A percentile compares a stretch with the other conserved stretches of the same genome.
Conservation (phyloP, 331 rosid genomes). For the Erythrophleum ivorense region DNA sequence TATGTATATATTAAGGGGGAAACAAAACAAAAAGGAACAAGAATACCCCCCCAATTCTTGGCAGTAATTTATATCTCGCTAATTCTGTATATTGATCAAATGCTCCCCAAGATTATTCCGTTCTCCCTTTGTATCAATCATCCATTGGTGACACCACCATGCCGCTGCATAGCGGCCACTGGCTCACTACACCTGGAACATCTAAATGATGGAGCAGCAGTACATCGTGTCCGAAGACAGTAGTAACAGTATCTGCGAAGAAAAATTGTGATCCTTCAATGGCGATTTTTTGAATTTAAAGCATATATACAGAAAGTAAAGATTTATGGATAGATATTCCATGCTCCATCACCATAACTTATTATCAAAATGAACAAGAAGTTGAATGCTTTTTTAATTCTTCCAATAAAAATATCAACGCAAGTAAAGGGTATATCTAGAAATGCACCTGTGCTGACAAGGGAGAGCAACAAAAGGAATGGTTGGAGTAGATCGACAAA, state of each 20-base stretch:
- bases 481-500: conserved; percentile 86
- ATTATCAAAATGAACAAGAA: neutral
- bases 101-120: conserved; percentile 39
- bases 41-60: conserved; percentile 52
- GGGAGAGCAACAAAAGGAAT: conserved; percentile 92
- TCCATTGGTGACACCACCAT: conserved; percentile 52
- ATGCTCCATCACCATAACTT: conserved; percentile 15
- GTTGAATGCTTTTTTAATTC: neutral
- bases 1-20: conserved; percentile 40
- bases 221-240: conserved; percentile 93
- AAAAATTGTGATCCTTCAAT: conserved; percentile 3
- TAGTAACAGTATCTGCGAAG: conserved; percentile 87
- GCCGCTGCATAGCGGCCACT: conserved; percentile 83
- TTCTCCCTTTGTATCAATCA: conserved; percentile 41
- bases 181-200: conserved; percentile 90
- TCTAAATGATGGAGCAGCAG: conserved; percentile 87
- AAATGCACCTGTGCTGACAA: conserved; percentile 87
- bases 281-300: conserved; percentile 21
- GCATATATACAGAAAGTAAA: neutral
- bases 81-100: conserved; percentile 43
- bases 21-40: conserved; percentile 16
- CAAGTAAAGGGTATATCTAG: conserved; percentile 11
- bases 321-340: conserved; percentile 1
- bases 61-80: conserved; percentile 45
- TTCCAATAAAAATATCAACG: neutral